phyloP scores from a whole-genome alignment of 2,329 filamentous ascomycete species.

The Xylaria sp. region DNA sequence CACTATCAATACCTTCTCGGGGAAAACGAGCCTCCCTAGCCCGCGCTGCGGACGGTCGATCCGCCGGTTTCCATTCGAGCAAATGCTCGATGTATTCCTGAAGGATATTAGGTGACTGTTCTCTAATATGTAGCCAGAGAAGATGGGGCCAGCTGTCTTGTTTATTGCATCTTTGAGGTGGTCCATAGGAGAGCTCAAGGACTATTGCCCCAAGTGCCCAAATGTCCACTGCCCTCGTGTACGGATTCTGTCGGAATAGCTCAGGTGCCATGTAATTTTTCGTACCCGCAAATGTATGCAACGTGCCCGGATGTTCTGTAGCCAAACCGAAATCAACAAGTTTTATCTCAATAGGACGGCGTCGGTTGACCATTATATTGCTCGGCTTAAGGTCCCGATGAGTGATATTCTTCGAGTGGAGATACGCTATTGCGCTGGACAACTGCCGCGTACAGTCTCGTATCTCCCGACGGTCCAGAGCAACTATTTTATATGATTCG shows the following conservation, averaged over 20 bases:
- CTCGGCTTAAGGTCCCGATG: conserved; percentile 15
- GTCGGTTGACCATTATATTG: conserved; percentile 3
- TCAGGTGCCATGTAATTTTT: not conserved
- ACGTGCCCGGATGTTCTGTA: no score
- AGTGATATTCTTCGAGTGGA: not conserved
- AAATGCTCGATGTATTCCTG: not conserved
- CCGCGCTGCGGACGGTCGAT: not conserved
- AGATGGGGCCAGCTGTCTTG: not conserved
- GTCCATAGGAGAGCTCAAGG: not conserved
- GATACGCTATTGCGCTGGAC: not conserved
- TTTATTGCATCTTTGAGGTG: not conserved
- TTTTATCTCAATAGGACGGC: conserved; percentile 3
- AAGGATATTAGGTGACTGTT: no score
- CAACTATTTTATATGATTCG: fast-evolving
- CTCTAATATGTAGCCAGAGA: not conserved
- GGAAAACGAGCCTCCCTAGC: not conserved
- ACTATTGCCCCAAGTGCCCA: conserved; percentile 12
- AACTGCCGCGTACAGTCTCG: not conserved
- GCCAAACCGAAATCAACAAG: conserved; percentile 9
- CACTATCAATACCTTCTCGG: not conserved
- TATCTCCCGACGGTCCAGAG: not conserved
- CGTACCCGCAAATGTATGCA: not conserved
- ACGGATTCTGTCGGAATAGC: not conserved
- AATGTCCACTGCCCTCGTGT: conserved; percentile 12
- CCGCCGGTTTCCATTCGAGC: not conserved